phyloP scores from a whole-genome alignment of 371 early-diverging fungal species.

The Mortierella sp. region DNA sequence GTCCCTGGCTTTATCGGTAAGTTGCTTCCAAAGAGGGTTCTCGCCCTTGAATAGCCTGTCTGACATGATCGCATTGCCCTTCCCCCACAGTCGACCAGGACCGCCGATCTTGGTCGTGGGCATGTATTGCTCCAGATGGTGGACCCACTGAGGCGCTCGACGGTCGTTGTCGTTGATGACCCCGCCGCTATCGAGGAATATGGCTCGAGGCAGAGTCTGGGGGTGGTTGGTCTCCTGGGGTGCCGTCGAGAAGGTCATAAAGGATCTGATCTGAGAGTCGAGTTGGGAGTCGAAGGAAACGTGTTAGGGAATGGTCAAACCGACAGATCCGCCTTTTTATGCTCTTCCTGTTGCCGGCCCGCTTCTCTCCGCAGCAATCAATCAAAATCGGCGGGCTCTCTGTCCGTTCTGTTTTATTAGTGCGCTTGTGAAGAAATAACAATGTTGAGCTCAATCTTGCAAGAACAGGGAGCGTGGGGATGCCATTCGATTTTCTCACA shows the following conservation, averaged over 20 bases:
- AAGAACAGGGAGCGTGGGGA: neutral
- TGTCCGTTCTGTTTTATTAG: neutral
- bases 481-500: neutral
- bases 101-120: constrained; percentile 31
- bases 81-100: constrained; percentile 34
- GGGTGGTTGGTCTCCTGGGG: constrained; percentile 10
- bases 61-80: constrained; percentile 17
- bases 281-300: neutral
- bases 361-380: constrained; percentile 13
- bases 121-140: constrained; percentile 25
- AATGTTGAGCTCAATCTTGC: neutral
- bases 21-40: constrained; percentile 3
- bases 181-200: constrained; percentile 55
- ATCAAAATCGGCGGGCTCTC: neutral
- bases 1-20: constrained; percentile 14
- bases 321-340: neutral
- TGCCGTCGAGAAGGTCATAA: neutral
- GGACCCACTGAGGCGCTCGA: constrained; percentile 44
- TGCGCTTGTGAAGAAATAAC: too few species aligned
- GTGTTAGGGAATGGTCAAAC: neutral
- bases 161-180: constrained; percentile 47
- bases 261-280: neutral
- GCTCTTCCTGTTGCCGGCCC: neutral
- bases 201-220: constrained; percentile 26
- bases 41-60: constrained; percentile 18